Percentiles rank a stretch among this genome's conserved stretches.
Conservation (phyloP, 139 green algal genomes). For the Axilococcus clingmanii region DNA sequence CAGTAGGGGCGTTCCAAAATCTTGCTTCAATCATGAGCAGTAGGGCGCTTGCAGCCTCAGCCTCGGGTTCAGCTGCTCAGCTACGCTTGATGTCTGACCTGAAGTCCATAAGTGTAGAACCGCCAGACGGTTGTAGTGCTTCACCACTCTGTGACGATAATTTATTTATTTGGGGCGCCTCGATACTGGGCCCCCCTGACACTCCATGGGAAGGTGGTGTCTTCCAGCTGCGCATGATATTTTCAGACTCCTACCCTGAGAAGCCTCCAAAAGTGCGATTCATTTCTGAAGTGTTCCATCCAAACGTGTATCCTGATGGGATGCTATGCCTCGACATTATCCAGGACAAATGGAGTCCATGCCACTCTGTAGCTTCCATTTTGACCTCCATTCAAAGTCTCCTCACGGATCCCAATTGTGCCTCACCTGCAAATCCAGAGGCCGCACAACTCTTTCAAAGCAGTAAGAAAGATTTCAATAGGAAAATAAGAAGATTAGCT, state of each 20-base stretch:
- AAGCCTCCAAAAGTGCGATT: conserved; percentile 87
- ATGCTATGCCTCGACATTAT: conserved; percentile 92
- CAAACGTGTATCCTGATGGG: conserved; percentile 79
- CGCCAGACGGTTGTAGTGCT: conserved; percentile 53
- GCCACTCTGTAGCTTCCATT: conserved; percentile 84
- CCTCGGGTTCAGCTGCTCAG: conserved; percentile 38
- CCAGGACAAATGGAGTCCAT: conserved; percentile 79
- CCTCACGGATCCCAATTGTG: conserved; percentile 85
- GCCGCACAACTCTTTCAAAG: conserved; percentile 65
- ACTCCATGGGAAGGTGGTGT: conserved; percentile 54
- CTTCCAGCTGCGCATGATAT: conserved; percentile 80
- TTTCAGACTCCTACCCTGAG: conserved; percentile 56
- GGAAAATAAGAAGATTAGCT: conserved; percentile 38
- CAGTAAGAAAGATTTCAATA: conserved; percentile 72
- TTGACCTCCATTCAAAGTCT: conserved; percentile 81
- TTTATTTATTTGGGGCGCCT: conserved; percentile 67
- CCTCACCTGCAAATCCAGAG: conserved; percentile 82
- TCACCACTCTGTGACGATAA: conserved; percentile 54
- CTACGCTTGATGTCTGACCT: conserved; percentile 48
- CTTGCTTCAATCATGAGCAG: too few relatives aligned
- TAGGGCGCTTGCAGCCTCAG: too few relatives aligned
- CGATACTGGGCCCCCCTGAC: conserved; percentile 17
- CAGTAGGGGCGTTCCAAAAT: too few relatives aligned
- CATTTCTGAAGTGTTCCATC: conserved; percentile 72
- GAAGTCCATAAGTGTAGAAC: conserved; percentile 40